Evolutionary conservation across 208 protist genomes (phyloP).

Genomic region (Acanthamoeba castellanii): DNA sequence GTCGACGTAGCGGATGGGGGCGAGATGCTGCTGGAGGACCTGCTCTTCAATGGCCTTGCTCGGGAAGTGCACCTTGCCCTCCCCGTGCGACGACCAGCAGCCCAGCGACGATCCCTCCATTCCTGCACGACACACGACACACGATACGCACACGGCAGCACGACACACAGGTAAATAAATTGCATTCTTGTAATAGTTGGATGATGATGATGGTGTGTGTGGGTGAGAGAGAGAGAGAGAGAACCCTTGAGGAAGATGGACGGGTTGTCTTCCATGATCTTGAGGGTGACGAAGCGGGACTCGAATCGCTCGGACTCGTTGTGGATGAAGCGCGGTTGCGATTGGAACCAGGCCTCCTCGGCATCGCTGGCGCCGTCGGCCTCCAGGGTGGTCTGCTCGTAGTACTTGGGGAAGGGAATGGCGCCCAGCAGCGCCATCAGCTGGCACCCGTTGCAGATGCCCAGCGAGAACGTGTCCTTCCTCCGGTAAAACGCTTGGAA

Average conservation of each 20-base stretch:
- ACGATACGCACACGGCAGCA: too few species aligned
- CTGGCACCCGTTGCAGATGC: slow-evolving; percentile 88
- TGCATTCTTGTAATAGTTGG: neutral
- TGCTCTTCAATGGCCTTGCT: slow-evolving; percentile 68
- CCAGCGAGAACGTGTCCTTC: slow-evolving; percentile 86
- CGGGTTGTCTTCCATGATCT: slow-evolving; percentile 75
- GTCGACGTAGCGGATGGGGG: slow-evolving; percentile 88
- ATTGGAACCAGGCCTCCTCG: slow-evolving; percentile 61
- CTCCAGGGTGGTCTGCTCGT: slow-evolving; percentile 60
- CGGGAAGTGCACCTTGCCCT: slow-evolving; percentile 85
- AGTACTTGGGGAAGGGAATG: slow-evolving; percentile 80
- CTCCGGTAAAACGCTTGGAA: slow-evolving; percentile 85
- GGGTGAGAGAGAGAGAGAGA: neutral
- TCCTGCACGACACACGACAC: slow-evolving; percentile 10
- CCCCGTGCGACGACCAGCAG: slow-evolving; percentile 88
- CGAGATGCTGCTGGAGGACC: slow-evolving; percentile 77
- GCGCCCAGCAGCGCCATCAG: slow-evolving; percentile 89
- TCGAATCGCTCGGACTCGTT: slow-evolving; percentile 89
- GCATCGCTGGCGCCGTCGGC: neutral
- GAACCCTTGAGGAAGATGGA: slow-evolving; percentile 86
- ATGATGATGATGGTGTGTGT: neutral
- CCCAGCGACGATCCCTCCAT: slow-evolving; percentile 86
- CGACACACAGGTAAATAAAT: too few species aligned
- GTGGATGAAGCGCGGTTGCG: slow-evolving; percentile 88
- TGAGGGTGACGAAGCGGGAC: slow-evolving; percentile 82